A percentile compares a stretch with the other conserved stretches of the same genome.
These are phyloP conservation scores for Anthracocystis setariae DNA, from an alignment of 1,284 basidiomycete genomes.

Conservation along the genomic window DNA sequence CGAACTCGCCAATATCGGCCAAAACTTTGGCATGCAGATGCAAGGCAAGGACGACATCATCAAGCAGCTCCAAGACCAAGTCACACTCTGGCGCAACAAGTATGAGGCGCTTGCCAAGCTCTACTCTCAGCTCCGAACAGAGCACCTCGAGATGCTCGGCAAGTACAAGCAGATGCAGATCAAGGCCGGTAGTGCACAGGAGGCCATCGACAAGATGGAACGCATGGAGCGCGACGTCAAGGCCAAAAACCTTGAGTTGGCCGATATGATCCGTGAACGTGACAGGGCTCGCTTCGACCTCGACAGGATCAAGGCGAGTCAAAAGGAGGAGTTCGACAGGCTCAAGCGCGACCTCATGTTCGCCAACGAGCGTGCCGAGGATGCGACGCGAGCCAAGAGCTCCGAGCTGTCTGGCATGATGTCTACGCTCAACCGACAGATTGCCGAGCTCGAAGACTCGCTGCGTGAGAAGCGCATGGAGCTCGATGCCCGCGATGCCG, in stretches of 20 bases:
- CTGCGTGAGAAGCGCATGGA: constrained; percentile 78
- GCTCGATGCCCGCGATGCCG: constrained; percentile 78
- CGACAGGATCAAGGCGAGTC: constrained; percentile 88
- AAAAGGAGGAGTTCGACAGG: constrained; percentile 95
- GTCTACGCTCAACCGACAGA: constrained; percentile 92
- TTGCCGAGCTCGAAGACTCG: constrained; percentile 93
- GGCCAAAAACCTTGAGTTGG: constrained; percentile 95
- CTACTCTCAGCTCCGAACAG: constrained; percentile 95
- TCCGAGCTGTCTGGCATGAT: constrained; percentile 90
- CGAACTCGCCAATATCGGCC: constrained; percentile 81
- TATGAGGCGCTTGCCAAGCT: constrained; percentile 98
- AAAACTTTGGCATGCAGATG: constrained; percentile 88
- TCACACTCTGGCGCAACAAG: constrained; percentile 96
- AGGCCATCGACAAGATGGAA: constrained; percentile 99
- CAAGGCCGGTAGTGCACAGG: constrained; percentile 97
- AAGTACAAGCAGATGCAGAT: constrained; percentile 98
- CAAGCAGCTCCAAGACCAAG: constrained; percentile 94
- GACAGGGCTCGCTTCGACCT: constrained; percentile 95
- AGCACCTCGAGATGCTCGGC: constrained; percentile 95
- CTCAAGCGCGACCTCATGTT: constrained; percentile 91
- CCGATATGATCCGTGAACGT: constrained; percentile 98
- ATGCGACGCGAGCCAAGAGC: constrained; percentile 88
- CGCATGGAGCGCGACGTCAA: constrained; percentile 98
- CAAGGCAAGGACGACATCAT: constrained; percentile 93
- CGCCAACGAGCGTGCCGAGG: constrained; percentile 97